A percentile compares a stretch with the other conserved stretches of the same genome.
phyloP scores from a whole-genome alignment of 129 eudicot genomes.

The Solidago caesia region DNA sequence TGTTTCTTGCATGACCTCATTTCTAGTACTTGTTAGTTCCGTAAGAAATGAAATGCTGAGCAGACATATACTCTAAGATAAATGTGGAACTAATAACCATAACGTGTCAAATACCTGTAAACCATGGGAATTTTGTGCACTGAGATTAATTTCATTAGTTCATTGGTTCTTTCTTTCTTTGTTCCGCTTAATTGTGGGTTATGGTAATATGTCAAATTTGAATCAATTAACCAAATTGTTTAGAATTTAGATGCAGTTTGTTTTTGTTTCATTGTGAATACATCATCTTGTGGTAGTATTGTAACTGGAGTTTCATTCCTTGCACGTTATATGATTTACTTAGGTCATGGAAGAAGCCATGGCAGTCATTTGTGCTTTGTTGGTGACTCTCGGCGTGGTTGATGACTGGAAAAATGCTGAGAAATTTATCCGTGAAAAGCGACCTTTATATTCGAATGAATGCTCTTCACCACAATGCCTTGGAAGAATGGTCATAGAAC shows the following conservation, averaged over 20 bases:
- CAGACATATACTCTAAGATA: neutral
- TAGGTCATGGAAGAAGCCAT: conserved; percentile 93
- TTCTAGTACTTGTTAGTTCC: neutral
- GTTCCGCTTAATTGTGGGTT: too few relatives aligned
- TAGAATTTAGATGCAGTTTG: neutral
- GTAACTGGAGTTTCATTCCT: neutral
- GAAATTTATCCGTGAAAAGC: conserved; percentile 50
- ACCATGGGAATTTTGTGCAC: too few relatives aligned
- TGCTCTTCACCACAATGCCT: conserved; percentile 68
- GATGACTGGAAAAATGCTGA: conserved; percentile 90
- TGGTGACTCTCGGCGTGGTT: conserved; percentile 73
- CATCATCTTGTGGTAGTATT: conserved; percentile 6
- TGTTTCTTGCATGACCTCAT: neutral
- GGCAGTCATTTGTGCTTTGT: conserved; percentile 77
- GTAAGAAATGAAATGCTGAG: neutral
- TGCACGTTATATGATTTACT: conserved; percentile 6
- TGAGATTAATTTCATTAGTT: too few relatives aligned
- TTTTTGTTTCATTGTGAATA: neutral
- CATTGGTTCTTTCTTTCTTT: too few relatives aligned
- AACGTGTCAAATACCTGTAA: too few relatives aligned
- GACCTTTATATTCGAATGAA: conserved; percentile 79
- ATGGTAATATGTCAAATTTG: too few relatives aligned
- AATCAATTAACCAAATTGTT: too few relatives aligned
- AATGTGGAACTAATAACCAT: too few relatives aligned
- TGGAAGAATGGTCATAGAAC: conserved; percentile 84